phyloP scores from a whole-genome alignment of 2,329 filamentous ascomycete genomes.

The Ascosphaera aggregata region DNA sequence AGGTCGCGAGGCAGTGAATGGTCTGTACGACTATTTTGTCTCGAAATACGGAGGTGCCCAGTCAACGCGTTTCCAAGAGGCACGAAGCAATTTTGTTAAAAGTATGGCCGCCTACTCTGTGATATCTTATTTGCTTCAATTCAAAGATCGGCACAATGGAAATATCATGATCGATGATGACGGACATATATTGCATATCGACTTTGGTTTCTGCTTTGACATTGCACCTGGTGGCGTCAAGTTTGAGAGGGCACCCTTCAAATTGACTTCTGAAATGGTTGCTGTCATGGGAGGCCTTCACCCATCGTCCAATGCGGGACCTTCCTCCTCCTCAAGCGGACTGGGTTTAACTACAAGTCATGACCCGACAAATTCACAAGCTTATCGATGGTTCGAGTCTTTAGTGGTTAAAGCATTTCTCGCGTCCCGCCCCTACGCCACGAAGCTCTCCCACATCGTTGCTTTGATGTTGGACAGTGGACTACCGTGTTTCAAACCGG shows the following conservation, averaged over 20 bases:
- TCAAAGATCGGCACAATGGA: conserved; percentile 98
- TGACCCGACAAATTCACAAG: conserved; percentile 45
- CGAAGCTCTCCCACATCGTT: conserved; percentile 77
- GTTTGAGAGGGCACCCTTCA: conserved; percentile 96
- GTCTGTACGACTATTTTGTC: conserved; percentile 93
- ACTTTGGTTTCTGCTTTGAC: conserved; percentile 99
- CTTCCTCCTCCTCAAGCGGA: conserved; percentile 4
- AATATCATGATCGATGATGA: conserved; percentile 99
- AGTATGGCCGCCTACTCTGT: conserved; percentile 97
- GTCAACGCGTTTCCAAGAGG: conserved; percentile 81
- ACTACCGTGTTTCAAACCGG: conserved; percentile 91
- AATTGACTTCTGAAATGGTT: conserved; percentile 91
- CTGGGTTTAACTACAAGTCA: conserved; percentile 6
- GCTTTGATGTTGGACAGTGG: conserved; percentile 90
- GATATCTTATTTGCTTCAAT: conserved; percentile 88
- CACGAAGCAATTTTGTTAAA: conserved; percentile 93
- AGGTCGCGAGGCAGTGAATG: conserved; percentile 90
- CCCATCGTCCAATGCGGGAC: conserved; percentile 10
- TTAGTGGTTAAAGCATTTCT: conserved; percentile 90
- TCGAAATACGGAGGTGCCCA: conserved; percentile 96
- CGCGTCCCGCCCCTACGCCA: conserved; percentile 61
- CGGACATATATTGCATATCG: conserved; percentile 93
- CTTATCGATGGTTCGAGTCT: conserved; percentile 92
- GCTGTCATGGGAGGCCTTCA: conserved; percentile 70
- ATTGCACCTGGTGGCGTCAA: conserved; percentile 92